Conservation (phyloP, 306 rosid genomes). For the Mimosa pudica region DNA sequence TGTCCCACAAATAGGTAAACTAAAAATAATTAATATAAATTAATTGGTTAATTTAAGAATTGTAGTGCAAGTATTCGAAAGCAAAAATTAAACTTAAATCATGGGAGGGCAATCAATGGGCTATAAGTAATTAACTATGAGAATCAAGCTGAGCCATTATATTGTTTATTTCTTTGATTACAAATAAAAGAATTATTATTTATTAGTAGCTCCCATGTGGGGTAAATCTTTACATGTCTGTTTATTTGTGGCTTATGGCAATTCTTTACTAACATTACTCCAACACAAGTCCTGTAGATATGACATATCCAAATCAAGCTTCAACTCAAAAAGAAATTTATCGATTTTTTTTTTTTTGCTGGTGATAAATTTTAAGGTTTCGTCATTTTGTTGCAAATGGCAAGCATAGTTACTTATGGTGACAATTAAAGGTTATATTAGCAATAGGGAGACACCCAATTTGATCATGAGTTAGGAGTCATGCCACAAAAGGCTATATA, state of each 20-base stretch:
- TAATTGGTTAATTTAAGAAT: neutral
- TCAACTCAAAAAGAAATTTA: too few species aligned
- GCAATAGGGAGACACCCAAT: neutral
- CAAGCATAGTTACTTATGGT: neutral
- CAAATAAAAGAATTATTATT: neutral
- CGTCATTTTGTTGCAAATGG: neutral
- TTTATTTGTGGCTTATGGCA: neutral
- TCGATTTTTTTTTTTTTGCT: neutral
- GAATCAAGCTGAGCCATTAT: neutral
- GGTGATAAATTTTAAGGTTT: neutral
- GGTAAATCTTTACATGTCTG: neutral
- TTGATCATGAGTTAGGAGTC: too few species aligned
- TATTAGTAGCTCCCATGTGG: neutral
- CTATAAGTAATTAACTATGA: neutral
- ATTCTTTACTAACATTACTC: neutral
- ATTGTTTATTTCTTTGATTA: neutral
- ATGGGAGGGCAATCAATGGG: neutral
- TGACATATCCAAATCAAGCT: neutral
- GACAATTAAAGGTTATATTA: neutral
- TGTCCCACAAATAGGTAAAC: too few species aligned
- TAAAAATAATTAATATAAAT: too few species aligned
- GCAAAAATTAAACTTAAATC: neutral
- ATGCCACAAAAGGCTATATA: too few species aligned
- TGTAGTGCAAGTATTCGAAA: neutral
- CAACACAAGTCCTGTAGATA: neutral